A percentile compares a stretch with the other conserved stretches of the same genome.
Evolutionary conservation across 768 basidiomycete genomes (phyloP).

Genomic region (Lactarius pseudohatsudake): DNA sequence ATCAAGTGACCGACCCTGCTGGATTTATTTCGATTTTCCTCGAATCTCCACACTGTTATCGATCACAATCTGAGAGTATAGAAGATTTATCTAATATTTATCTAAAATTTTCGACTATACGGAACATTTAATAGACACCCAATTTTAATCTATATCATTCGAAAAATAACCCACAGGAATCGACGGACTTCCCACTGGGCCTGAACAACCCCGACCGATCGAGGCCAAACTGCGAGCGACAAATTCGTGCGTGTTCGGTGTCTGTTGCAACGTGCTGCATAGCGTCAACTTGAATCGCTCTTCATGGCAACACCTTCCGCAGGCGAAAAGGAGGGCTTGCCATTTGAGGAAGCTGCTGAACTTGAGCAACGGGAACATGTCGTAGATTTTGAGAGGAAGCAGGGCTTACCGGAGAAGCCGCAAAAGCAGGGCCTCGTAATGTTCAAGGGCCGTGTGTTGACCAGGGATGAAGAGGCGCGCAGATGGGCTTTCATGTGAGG

Average conservation of each 20-base stretch:
- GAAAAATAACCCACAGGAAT: too few relatives aligned
- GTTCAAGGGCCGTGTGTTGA: conserved; percentile 56
- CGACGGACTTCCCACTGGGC: too few relatives aligned
- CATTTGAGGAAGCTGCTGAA: background rate
- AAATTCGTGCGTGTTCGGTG: conserved; percentile 45
- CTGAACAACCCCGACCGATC: conserved; percentile 54
- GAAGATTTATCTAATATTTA: too few relatives aligned
- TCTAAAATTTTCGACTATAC: too few relatives aligned
- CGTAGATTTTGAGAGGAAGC: conserved; percentile 30
- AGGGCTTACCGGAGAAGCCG: conserved; percentile 36
- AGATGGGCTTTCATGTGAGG: conserved; percentile 79
- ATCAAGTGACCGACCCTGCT: too few relatives aligned
- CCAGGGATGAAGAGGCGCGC: conserved; percentile 68
- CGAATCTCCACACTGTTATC: too few relatives aligned
- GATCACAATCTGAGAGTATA: too few relatives aligned
- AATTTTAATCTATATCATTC: too few relatives aligned
- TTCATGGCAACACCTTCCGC: conserved; percentile 19
- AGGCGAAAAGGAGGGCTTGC: conserved; percentile 16
- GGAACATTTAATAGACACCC: too few relatives aligned
- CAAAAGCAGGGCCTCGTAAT: conserved; percentile 55
- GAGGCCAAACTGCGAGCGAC: conserved; percentile 61
- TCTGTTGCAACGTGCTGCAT: background rate
- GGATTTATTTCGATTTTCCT: too few relatives aligned
- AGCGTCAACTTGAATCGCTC: background rate
- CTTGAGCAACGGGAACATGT: conserved; percentile 59